These are phyloP conservation scores for Albugo laibachii DNA, from an alignment of 352 stramenopile species.

Conservation along the genomic window DNA sequence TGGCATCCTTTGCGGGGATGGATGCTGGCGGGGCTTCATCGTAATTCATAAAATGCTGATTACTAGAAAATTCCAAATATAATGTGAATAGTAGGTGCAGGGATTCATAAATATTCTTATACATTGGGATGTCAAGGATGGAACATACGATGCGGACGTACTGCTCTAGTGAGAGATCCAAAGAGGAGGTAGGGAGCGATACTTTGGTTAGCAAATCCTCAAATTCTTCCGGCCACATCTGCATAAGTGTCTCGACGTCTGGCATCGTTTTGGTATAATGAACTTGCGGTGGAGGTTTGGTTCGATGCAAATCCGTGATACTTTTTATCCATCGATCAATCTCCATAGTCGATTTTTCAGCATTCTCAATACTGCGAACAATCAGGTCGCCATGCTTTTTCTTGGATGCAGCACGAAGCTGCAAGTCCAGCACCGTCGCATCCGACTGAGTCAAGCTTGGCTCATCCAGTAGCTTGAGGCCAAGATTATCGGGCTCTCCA, in stretches of 20 bases:
- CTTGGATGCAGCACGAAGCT: slow-evolving; percentile 87
- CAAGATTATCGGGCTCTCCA: slow-evolving; percentile 72
- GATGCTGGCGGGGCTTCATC: slow-evolving; percentile 11
- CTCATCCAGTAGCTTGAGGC: slow-evolving; percentile 88
- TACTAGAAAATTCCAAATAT: slow-evolving; percentile 83
- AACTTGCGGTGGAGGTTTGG: slow-evolving; percentile 83
- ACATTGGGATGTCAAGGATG: slow-evolving; percentile 88
- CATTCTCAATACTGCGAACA: slow-evolving; percentile 89
- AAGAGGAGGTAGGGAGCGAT: slow-evolving; percentile 44
- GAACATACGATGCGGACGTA: slow-evolving; percentile 85
- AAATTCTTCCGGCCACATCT: slow-evolving; percentile 77
- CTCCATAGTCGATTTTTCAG: slow-evolving; percentile 81
- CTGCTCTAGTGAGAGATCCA: slow-evolving; percentile 87
- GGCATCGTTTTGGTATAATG: slow-evolving; percentile 89
- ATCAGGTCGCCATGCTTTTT: slow-evolving; percentile 84
- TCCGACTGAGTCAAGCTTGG: slow-evolving; percentile 84
- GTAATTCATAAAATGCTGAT: slow-evolving; percentile 87
- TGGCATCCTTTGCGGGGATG: too few species aligned
- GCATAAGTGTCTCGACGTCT: slow-evolving; percentile 90
- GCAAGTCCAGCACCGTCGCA: slow-evolving; percentile 87
- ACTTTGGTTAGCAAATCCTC: slow-evolving; percentile 59
- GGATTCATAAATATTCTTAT: slow-evolving; percentile 88
- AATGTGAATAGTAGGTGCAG: slow-evolving; percentile 90
- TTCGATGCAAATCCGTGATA: slow-evolving; percentile 87
- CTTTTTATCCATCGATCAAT: slow-evolving; percentile 92